Evolutionary conservation across 2,329 filamentous ascomycete species (phyloP).

Genomic region (Xylariaceae sp.): DNA sequence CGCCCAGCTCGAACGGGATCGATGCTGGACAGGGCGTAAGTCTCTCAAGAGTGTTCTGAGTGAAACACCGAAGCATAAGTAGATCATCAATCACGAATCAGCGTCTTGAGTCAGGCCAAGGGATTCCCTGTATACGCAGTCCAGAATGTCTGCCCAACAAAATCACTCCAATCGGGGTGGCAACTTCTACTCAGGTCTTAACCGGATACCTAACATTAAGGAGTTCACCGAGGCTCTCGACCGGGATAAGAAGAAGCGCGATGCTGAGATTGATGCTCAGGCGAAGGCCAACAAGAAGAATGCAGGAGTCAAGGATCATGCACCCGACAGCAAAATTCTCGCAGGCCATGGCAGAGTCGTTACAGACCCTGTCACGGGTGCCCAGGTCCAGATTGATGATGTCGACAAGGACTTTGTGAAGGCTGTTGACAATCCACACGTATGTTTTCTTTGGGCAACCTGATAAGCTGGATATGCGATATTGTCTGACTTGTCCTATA

Average conservation of each 20-base stretch:
- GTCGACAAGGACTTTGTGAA: conserved; percentile 66
- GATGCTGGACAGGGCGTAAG: too few relatives aligned
- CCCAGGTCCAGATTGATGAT: conserved; percentile 81
- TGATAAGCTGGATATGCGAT: neutral
- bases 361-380: conserved; percentile 84
- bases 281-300: conserved; percentile 35
- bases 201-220: conserved; percentile 83
- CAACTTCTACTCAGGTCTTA: conserved; percentile 71
- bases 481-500: conserved; percentile 30
- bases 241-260: conserved; percentile 70
- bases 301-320: conserved; percentile 39
- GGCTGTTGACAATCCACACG: conserved; percentile 66
- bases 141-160: conserved; percentile 27
- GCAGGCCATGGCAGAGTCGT: conserved; percentile 61
- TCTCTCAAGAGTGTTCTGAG: too few relatives aligned
- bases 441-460: conserved; percentile 30
- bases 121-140: too few relatives aligned
- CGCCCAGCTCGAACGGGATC: too few relatives aligned
- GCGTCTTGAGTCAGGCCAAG: too few relatives aligned
- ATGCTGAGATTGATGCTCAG: conserved; percentile 64
- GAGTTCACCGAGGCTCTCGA: conserved; percentile 79
- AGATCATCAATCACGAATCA: neutral
- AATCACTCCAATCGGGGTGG: conserved; percentile 24
- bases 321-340: conserved; percentile 34
- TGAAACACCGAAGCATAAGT: neutral